A percentile compares a stretch with the other conserved stretches of the same genome.
phyloP scores from a whole-genome alignment of 208 protist species.

The Trypanosoma brucei region DNA sequence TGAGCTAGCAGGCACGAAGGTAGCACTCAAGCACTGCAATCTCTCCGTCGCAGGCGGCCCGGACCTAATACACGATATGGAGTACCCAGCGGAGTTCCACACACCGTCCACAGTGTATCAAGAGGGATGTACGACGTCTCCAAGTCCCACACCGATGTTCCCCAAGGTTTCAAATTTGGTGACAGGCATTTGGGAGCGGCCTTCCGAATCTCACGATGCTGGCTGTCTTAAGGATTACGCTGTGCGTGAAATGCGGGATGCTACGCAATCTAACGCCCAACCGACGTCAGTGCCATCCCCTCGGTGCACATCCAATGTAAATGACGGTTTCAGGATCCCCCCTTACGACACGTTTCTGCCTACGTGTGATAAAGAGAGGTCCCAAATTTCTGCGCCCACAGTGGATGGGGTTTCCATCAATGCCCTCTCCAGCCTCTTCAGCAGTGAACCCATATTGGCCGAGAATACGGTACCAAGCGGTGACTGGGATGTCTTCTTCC shows the following conservation, averaged over 20 bases:
- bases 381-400: background rate
- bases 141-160: background rate
- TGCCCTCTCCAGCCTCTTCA: slow-evolving; percentile 11
- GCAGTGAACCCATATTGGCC: slow-evolving; percentile 1
- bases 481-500: background rate
- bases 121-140: background rate
- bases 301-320: too few species aligned
- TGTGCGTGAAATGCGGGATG: too few species aligned
- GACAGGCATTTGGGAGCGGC: background rate
- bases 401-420: background rate
- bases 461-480: background rate
- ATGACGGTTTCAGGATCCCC: background rate
- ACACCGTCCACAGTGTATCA: background rate
- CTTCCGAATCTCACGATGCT: too few species aligned
- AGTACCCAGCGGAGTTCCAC: background rate
- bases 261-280: too few species aligned
- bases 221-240: too few species aligned
- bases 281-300: too few species aligned
- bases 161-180: background rate
- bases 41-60: too few species aligned
- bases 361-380: background rate
- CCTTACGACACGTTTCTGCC: background rate
- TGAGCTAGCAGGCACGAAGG: too few species aligned
- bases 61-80: background rate
- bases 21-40: too few species aligned